A percentile compares a stretch with the other conserved stretches of the same genome.
Conservation (phyloP, 495 filamentous ascomycete genomes). For the Mytilinidion resinicola region DNA sequence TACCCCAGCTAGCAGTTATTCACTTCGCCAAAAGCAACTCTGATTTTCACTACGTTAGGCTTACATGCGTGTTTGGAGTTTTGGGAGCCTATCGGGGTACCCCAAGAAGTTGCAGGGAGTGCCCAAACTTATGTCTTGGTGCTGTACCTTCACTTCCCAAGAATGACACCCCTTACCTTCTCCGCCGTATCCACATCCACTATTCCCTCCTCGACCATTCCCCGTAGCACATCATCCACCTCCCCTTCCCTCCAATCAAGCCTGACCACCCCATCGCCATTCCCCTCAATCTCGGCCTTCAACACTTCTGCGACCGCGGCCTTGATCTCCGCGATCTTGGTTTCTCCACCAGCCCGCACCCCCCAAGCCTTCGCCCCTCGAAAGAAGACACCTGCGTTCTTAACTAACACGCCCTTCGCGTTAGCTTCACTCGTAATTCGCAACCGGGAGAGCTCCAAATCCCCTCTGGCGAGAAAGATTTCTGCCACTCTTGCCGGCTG, state of each 20-base stretch:
- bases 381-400: conserved; percentile 61
- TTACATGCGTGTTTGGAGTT: no score
- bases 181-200: conserved; percentile 9
- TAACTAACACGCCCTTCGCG: conserved; percentile 44
- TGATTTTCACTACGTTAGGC: no score
- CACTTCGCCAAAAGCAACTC: no score
- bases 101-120: no score
- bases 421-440: conserved; percentile 46
- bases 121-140: no score
- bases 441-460: conserved; percentile 55
- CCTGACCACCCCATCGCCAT: not conserved
- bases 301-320: conserved; percentile 39
- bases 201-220: conserved; percentile 26
- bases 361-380: conserved; percentile 51
- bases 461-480: conserved; percentile 57
- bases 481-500: conserved; percentile 48
- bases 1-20: no score
- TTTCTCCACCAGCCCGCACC: conserved; percentile 39
- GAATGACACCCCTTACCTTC: not conserved
- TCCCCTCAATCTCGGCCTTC: conserved; percentile 17
- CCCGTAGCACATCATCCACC: conserved; percentile 4
- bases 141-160: not conserved
- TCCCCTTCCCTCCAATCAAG: conserved; percentile 12
- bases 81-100: no score
- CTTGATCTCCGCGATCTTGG: conserved; percentile 41